Evolutionary conservation across 768 basidiomycete genomes (phyloP).

Genomic region (Amanita jacksonii): DNA sequence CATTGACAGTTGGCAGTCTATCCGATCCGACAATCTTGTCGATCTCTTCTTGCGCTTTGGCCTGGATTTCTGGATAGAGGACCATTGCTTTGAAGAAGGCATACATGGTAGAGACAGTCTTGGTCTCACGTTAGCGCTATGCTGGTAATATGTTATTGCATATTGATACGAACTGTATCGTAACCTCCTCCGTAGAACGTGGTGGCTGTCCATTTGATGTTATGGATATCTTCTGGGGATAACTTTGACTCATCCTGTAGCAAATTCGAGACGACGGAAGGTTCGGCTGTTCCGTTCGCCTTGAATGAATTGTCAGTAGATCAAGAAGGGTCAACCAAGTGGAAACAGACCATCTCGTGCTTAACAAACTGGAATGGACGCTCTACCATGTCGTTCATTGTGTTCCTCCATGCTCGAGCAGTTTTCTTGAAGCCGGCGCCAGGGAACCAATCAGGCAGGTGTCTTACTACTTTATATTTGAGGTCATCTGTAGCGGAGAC

Average conservation of each 20-base stretch:
- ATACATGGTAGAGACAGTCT: constrained; percentile 31
- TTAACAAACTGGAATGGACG: constrained; percentile 26
- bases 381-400: constrained; percentile 24
- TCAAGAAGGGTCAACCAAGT: no score
- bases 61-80: constrained; percentile 27
- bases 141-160: no score
- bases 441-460: constrained; percentile 37
- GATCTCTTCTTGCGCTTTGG: constrained; percentile 33
- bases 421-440: constrained; percentile 36
- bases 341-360: constrained; percentile 19
- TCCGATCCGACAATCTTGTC: constrained; percentile 31
- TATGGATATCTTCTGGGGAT: constrained; percentile 22
- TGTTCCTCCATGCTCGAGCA: constrained; percentile 26
- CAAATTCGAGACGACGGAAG: constrained; percentile 25
- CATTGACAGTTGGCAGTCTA: constrained; percentile 29
- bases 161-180: constrained; percentile 17
- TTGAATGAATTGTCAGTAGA: constrained; percentile 5
- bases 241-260: constrained; percentile 21
- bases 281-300: constrained; percentile 23
- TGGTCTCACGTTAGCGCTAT: no score
- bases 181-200: constrained; percentile 41
- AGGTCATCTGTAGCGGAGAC: no score
- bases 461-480: no score
- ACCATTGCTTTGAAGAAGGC: constrained; percentile 32
- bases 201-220: no score